Base-by-base conservation (phyloP, 805 yeast genomes). In the Lipomyces spencermartinsiae region DNA sequence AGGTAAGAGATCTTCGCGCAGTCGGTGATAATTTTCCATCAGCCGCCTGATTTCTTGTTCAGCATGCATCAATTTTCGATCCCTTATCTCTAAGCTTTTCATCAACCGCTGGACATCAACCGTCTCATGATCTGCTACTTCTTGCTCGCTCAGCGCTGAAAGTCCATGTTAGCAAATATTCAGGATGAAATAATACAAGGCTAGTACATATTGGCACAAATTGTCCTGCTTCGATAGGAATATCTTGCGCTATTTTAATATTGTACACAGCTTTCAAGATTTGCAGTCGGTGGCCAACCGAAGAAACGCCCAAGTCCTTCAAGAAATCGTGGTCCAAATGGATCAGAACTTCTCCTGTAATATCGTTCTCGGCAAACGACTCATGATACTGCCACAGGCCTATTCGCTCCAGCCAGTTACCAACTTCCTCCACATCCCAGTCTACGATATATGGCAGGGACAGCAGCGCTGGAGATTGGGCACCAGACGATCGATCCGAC, bases 341-440 rank as follows among this genome's bases (percentile, higher is more conserved):
- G 1, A 91, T 87, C 62, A 94, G 79, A 3, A 90, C 83, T 37
- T 89, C 85, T 1, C 97, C 97, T 2, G 89, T 87, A 61, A 91
- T 85, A 72, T 87, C 87, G 77, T 91, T 85, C 2, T 81, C 83
- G 33, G 82, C 78, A 31, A 68, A 70, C 29, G 65, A 43, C 2
- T 31, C 63, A 1, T 25, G 22, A 39, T 70, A 68, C 62, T 69
- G 65, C 53, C 62, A n/a, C 39, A 68, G 46, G 6, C 72, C 72
- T 49, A 70, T 64, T 22, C 25, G 59, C 7, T 49, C 64, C 29
- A 70, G 69, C 69, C 69, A 70, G 29, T 49, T 43, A 31, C 67
- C 57, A 33, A 70, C 73, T 12, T 67, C 72, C 31, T 58, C 64
- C 46, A 46, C 65, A 53, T 64, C 64, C 73, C 73, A 70, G 53